phyloP scores from a whole-genome alignment of 2,329 filamentous ascomycete genomes.

The Paracoccidioides brasiliensis region DNA sequence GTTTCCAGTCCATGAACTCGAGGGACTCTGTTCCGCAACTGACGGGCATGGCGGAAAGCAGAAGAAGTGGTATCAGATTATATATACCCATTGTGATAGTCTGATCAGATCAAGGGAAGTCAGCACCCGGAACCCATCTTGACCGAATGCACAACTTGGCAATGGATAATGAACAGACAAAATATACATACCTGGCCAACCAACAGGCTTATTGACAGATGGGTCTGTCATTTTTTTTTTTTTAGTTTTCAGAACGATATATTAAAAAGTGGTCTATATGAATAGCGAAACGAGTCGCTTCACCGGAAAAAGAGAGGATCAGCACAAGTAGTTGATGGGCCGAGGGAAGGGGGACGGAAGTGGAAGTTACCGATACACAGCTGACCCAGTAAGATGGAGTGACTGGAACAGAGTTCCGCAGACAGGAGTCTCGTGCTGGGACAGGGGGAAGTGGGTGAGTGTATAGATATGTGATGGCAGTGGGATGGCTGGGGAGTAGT shows the following conservation, averaged over 20 bases:
- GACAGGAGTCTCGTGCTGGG: not conserved
- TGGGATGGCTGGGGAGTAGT: not conserved
- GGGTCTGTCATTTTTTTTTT: not conserved
- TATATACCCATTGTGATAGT: not conserved
- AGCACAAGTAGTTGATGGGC: not conserved
- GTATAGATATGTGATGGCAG: not conserved
- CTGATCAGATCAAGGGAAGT: not conserved
- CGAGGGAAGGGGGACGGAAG: not conserved
- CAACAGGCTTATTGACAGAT: not conserved
- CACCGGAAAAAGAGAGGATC: not conserved
- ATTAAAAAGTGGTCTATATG: not conserved
- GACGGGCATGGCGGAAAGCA: not conserved
- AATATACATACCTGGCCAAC: not conserved
- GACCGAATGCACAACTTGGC: not conserved
- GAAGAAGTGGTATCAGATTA: not conserved
- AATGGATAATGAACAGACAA: not conserved
- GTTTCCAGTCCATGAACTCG: not conserved
- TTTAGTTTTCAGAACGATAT: not conserved
- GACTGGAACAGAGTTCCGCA: not conserved
- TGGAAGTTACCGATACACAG: not conserved
- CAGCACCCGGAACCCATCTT: not conserved
- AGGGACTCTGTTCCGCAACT: not conserved
- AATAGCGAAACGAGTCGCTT: not conserved
- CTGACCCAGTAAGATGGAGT: not conserved
- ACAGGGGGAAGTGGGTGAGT: too few relatives aligned